Conservation (phyloP, 768 basidiomycete genomes). For the Vararia minispora region DNA sequence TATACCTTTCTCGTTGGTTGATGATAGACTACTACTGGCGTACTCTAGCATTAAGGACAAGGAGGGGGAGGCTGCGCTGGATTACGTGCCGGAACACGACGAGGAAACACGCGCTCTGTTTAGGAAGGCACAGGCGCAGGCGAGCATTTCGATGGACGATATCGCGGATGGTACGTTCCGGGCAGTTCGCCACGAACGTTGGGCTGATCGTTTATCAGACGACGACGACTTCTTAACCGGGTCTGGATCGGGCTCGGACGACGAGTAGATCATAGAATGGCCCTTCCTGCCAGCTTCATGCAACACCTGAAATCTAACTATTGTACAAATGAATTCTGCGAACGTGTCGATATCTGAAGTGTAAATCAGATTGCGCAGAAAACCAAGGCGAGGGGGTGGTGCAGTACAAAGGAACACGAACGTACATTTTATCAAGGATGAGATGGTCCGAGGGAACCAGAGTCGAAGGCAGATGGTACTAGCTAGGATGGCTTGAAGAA, state of each 20-base stretch:
- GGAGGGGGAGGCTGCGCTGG: conserved; percentile 43
- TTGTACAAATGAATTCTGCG: too few relatives aligned
- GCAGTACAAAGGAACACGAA: too few relatives aligned
- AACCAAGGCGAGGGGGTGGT: too few relatives aligned
- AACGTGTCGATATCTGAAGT: too few relatives aligned
- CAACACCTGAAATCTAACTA: too few relatives aligned
- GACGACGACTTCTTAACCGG: too few relatives aligned
- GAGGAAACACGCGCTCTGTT: conserved; percentile 38
- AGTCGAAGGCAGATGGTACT: conserved; percentile 1
- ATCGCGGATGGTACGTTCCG: conserved; percentile 53
- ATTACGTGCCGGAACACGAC: conserved; percentile 45
- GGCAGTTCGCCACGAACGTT: too few relatives aligned
- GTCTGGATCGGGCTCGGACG: too few relatives aligned
- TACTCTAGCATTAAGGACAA: conserved; percentile 59
- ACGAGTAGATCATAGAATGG: too few relatives aligned
- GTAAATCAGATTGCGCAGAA: too few relatives aligned
- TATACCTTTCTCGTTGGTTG: not conserved
- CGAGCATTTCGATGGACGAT: conserved; percentile 44
- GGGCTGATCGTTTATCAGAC: too few relatives aligned
- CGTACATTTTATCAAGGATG: not conserved
- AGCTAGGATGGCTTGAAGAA: conserved; percentile 13
- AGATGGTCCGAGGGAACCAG: not conserved
- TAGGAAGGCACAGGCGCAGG: conserved; percentile 40
- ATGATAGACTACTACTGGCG: not conserved
- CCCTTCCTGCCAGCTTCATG: too few relatives aligned